Base-by-base conservation (phyloP, 805 yeast genomes). In the Zygotorulaspora florentina region DNA sequence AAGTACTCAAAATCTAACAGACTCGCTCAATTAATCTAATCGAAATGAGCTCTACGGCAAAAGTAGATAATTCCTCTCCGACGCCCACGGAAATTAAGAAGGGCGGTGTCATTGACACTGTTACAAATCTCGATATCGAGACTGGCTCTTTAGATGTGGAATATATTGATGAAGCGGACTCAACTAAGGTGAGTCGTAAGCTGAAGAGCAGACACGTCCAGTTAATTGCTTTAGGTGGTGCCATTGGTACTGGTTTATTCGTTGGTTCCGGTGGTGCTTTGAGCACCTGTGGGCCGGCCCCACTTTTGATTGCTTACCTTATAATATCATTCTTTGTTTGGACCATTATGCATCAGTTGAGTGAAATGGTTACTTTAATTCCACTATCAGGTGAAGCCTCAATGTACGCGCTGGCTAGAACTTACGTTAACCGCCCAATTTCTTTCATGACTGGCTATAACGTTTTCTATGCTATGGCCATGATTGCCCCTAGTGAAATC, bases 211-310 rank as follows among this genome's bases (percentile, higher is more conserved):
- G 90, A 60, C 91, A 86, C 61, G 69, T 86, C 53, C 86, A 84
- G 54, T 75, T 85, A 79, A 85, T 86, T 70, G 89, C 91, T 42
- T 71, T 85, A 50, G 91, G 90, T 54, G 89, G 73, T 40, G 68
- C 74, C 40, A 63, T 72, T 51, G 76, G 75, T 45, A 71, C 75
- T 1, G 75, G 75, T 45, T 56, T 71, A 12, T 70, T 69, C 51
- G 50, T 70, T 15, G 62, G 69, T 20, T 62, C 71, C 2, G 75
- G 74, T 35, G 66, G 68, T 40, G 62, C 71, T n/a, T 56, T 72
- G 23, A 61, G 64, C 18, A 59, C 55, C 12, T 62, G 69, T 33
- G 69, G 70, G 7, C 67, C 67, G 8, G 62, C 62, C 12, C 72
- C 73, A 10, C 59, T 69, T 50, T 47, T 70, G 30, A 38, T 71